Base-by-base conservation (phyloP, 129 eudicot genomes). In the Tagetes erecta region DNA sequence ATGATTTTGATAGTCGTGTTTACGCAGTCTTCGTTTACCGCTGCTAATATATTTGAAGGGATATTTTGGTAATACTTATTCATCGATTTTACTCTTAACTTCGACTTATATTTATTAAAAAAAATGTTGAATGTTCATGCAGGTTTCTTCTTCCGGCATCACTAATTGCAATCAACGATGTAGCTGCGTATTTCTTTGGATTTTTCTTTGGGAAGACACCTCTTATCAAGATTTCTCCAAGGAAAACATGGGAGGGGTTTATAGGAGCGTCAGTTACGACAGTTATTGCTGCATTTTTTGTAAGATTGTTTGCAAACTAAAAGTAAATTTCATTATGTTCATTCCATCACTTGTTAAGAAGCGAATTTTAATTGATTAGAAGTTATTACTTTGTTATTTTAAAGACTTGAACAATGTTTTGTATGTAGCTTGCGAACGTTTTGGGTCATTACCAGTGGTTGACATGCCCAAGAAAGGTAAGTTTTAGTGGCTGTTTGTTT, bases 221-320 rank as follows among this genome's bases (percentile, higher is more conserved):
- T 49, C 77, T 91, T 45, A 91, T 88, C 51, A 88, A 91, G 84
- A 84, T 88, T 9, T 91, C 97, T 10, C 97, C 97, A 39, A 88
- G 87, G 87, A 91, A 88, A 76, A 91, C 97, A 59, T 88, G 97
- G 97, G 97, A 91, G 83, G 97, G 97, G 1, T 91, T 91, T 65
- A 81, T 91, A 68, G 97, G 96, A 71, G 96, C 88, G 59, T 91
- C 96, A 0, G 82, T 91, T 49, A 83, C 97, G 38, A 91, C 96
- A 39, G 71, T 91, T 62, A 63, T 84, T 64, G 82, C 95, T 2
- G 97, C 97, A 66, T 86, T 91, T 79, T n/a, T 84, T 86, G 97
- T 91, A 72, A 86, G 88, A 37, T 36, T 74, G 44, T 8, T 68
- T 67, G 36, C 67, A 52, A 55, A 39, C 12, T 39, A 52, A 51